Conservation (phyloP, 2,329 filamentous ascomycete genomes). For the Epichloe elymi region DNA sequence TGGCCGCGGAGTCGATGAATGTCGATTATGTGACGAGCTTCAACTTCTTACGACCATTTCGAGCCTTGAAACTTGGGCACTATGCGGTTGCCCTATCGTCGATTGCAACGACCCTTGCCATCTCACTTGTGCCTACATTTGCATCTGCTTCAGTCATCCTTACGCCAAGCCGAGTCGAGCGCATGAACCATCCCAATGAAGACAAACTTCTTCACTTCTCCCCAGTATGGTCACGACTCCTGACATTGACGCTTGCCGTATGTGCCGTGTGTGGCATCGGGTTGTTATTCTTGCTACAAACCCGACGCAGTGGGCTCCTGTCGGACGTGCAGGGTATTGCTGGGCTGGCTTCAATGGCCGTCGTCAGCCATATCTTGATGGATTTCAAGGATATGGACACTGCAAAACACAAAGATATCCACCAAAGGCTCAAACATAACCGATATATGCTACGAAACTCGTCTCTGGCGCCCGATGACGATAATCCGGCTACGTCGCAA, state of each 20-base stretch:
- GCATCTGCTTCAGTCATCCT: slow-evolving; percentile 50
- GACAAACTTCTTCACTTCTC: slow-evolving; percentile 44
- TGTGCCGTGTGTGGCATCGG: slow-evolving; percentile 44
- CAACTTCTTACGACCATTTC: slow-evolving; percentile 50
- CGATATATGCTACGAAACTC: slow-evolving; percentile 60
- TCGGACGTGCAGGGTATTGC: slow-evolving; percentile 61
- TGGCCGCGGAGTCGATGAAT: slow-evolving; percentile 55
- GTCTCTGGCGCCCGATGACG: slow-evolving; percentile 52
- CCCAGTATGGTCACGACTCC: slow-evolving; percentile 45
- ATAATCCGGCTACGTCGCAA: slow-evolving; percentile 26
- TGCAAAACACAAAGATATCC: slow-evolving; percentile 52
- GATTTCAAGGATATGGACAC: slow-evolving; percentile 63
- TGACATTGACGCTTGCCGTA: slow-evolving; percentile 42
- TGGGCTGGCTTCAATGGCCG: slow-evolving; percentile 63
- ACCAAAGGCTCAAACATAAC: slow-evolving; percentile 50
- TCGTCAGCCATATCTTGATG: slow-evolving; percentile 57
- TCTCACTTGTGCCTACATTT: slow-evolving; percentile 55
- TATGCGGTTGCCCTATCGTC: slow-evolving; percentile 58
- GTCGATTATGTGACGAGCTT: slow-evolving; percentile 61
- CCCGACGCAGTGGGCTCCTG: slow-evolving; percentile 50
- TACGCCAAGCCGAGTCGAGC: slow-evolving; percentile 34
- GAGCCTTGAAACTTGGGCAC: slow-evolving; percentile 48
- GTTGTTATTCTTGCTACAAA: slow-evolving; percentile 47
- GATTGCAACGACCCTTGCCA: slow-evolving; percentile 49
- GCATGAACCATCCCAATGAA: slow-evolving; percentile 26